Base-by-base conservation (phyloP, 495 filamentous ascomycete genomes). In the Podospora pseudocomata region DNA sequence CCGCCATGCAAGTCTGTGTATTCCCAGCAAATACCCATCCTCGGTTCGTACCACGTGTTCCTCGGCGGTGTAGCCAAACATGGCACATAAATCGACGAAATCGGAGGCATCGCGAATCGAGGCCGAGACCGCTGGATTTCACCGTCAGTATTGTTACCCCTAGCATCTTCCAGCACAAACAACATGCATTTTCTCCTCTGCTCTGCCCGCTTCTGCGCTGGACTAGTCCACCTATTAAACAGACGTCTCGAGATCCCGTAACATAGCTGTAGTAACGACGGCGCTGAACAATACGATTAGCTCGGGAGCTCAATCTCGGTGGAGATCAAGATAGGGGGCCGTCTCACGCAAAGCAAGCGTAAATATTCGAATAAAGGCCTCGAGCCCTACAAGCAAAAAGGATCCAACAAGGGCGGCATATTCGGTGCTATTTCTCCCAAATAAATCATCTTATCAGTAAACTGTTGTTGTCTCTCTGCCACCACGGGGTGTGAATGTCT, bases 41-140 rank as follows among this genome's bases (percentile, higher is more conserved):
- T 85, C 84, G 1, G 95, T 99, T 80, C 97, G 94, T 26, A 97
- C 90, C 32, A 99, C 88, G 77, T 99, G 95, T 78, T 99, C 95
- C 75, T 99, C 95, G 13, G 94, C 90, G 73, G 91, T 89, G 76
- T 96, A 99, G 30, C 92, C 93, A 74, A 89, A 96, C 27, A 96
- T 80, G 32, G 89, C 86, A 77, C 96, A 97, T 9, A 99, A 85
- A 73, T 97, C 96, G 28, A 92, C 88, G 72, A 99, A 98, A 70
- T 97, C 95, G 34, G 90, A 89, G 15, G 94, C 92, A 71, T 92
- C 82, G 69, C 85, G 81, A 68, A 88, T 79, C 34, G 82, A 79
- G 15, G 73, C 81, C 15, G 84, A 86, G 62, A 86, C 77, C 60
- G 81, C 85, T 87, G 34, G 20, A 18, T 16, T 5, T 26, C 61